These are phyloP conservation scores for Centrapalus pauciflorus DNA, from an alignment of 129 eudicot genomes.

Conservation along the genomic window DNA sequence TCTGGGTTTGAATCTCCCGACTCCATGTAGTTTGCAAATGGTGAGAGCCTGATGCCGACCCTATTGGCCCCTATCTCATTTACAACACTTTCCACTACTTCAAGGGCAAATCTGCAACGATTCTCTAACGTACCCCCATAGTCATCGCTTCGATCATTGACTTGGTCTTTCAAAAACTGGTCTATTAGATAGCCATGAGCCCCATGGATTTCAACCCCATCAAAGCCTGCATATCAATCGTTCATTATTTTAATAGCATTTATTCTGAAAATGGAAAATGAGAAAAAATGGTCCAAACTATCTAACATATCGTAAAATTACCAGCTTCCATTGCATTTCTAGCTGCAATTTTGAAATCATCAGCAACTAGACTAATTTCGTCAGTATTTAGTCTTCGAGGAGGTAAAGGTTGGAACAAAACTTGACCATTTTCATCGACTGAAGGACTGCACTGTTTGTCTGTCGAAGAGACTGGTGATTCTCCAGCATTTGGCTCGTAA, in stretches of 20 bases:
- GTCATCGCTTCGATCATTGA: constrained; percentile 35
- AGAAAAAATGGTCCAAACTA: not conserved
- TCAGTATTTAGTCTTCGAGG: constrained; percentile 29
- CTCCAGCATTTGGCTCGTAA: constrained; percentile 25
- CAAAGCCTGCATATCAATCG: constrained; percentile 29
- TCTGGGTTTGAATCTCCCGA: constrained; percentile 35
- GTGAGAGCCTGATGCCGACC: constrained; percentile 37
- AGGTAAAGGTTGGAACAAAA: constrained; percentile 14
- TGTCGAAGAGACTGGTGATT: constrained; percentile 34
- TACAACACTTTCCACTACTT: constrained; percentile 15
- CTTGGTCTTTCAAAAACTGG: constrained; percentile 36
- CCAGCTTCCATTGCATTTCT: constrained; percentile 42
- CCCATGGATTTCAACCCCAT: constrained; percentile 41
- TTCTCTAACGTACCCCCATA: constrained; percentile 41
- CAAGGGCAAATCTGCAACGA: constrained; percentile 31
- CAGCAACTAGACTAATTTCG: constrained; percentile 20
- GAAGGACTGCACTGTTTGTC: constrained; percentile 29
- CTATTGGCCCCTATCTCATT: constrained; percentile 32
- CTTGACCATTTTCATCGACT: not conserved
- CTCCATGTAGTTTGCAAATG: constrained; percentile 22
- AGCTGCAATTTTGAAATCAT: constrained; percentile 35
- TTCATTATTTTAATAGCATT: not conserved
- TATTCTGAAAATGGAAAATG: not conserved
- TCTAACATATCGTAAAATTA: not conserved
- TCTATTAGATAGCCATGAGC: constrained; percentile 38